Conservation (phyloP, 2,329 filamentous ascomycete species). For the Boeremia exigua region DNA sequence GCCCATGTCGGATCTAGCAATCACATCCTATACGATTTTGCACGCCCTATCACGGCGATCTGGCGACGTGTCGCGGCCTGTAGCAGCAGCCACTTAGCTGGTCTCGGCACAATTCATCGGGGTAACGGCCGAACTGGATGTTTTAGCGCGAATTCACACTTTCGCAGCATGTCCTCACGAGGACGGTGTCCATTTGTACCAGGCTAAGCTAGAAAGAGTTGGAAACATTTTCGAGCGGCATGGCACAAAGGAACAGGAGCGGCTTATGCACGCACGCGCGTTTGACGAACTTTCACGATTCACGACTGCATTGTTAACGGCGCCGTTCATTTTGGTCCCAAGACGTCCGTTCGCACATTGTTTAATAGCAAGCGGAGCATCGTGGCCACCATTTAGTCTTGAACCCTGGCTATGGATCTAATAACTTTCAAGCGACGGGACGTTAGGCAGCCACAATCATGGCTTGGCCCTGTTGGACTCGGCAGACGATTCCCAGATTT, state of each 20-base stretch:
- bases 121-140: slow-evolving; percentile 6
- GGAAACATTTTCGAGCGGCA: slow-evolving; percentile 4
- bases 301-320: slow-evolving; percentile 18
- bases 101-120: slow-evolving; percentile 9
- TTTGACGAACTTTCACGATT: slow-evolving; percentile 20
- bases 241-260: slow-evolving; percentile 9
- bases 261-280: slow-evolving; percentile 16
- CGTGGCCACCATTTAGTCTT: neutral
- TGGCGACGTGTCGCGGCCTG: slow-evolving; percentile 3
- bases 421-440: neutral
- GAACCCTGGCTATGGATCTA: neutral
- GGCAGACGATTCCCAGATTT: slow-evolving; percentile 7
- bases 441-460: neutral
- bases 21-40: slow-evolving; percentile 4
- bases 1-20: slow-evolving; percentile 5
- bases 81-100: slow-evolving; percentile 12
- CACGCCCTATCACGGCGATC: slow-evolving; percentile 3
- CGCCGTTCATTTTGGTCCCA: slow-evolving; percentile 11
- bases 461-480: neutral
- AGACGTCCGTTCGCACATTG: slow-evolving; percentile 4
- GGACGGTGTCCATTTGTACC: slow-evolving; percentile 2
- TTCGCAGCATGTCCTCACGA: slow-evolving; percentile 4
- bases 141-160: slow-evolving; percentile 8
- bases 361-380: slow-evolving; percentile 4
- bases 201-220: slow-evolving; percentile 12